phyloP scores from a whole-genome alignment of 2,329 filamentous ascomycete species.

The Pseudophaeomoniella oleicola region DNA sequence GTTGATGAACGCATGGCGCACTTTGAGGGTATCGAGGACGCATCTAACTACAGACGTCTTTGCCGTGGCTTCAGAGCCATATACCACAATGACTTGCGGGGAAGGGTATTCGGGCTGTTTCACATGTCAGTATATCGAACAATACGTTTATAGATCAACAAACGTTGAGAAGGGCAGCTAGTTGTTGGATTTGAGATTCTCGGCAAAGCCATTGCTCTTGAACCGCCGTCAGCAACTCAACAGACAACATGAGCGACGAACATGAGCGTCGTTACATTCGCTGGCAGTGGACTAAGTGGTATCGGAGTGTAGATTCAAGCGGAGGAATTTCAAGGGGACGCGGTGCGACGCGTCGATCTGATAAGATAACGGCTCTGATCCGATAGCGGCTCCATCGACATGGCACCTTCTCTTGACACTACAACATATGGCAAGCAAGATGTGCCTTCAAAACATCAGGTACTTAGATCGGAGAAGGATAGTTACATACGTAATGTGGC shows the following conservation, averaged over 20 bases:
- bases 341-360: too few species aligned
- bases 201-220: slow-evolving; percentile 28
- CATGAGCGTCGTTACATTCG: too few species aligned
- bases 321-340: too few species aligned
- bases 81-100: slow-evolving; percentile 59
- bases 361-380: too few species aligned
- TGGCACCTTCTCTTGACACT: too few species aligned
- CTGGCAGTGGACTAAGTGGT: too few species aligned
- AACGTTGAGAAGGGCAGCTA: slow-evolving; percentile 26
- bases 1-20: slow-evolving; percentile 25
- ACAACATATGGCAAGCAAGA: too few species aligned
- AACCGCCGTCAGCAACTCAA: slow-evolving; percentile 19
- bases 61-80: slow-evolving; percentile 76
- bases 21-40: slow-evolving; percentile 47
- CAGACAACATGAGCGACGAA: too few species aligned
- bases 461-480: too few species aligned
- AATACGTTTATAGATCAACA: slow-evolving; percentile 6
- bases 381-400: too few species aligned
- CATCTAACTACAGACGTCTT: slow-evolving; percentile 59
- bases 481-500: background rate
- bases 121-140: background rate
- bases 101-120: slow-evolving; percentile 35
- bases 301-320: too few species aligned
- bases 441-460: too few species aligned
- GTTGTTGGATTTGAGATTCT: slow-evolving; percentile 24